These are phyloP conservation scores for Cadophora luteo-olivacea DNA, from an alignment of 2,329 filamentous ascomycete genomes.

Conservation along the genomic window DNA sequence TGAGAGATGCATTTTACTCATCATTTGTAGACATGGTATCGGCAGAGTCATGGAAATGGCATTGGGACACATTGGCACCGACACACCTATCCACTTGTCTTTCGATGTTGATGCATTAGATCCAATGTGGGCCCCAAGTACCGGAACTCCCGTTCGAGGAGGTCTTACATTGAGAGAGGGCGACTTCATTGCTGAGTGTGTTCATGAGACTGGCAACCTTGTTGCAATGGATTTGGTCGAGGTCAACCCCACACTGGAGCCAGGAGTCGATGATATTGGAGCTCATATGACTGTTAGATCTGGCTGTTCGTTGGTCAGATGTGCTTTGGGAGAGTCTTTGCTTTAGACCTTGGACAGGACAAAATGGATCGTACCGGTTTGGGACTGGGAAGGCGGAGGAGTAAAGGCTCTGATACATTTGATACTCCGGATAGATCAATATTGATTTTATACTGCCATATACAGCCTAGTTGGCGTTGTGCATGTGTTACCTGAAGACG, in stretches of 20 bases:
- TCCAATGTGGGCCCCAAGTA: conserved; percentile 94
- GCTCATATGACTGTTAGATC: conserved; percentile 88
- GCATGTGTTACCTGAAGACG: no score
- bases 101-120: conserved; percentile 98
- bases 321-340: conserved; percentile 89
- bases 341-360: conserved; percentile 56
- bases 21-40: conserved; percentile 76
- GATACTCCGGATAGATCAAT: neutral
- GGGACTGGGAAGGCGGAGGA: conserved; percentile 4
- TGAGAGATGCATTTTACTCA: conserved; percentile 22
- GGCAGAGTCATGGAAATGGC: conserved; percentile 98
- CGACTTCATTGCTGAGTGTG: conserved; percentile 92
- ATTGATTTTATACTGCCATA: neutral
- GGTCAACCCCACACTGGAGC: conserved; percentile 76
- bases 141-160: conserved; percentile 91
- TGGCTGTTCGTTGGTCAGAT: conserved; percentile 89
- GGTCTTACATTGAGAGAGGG: conserved; percentile 93
- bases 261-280: conserved; percentile 60
- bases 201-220: conserved; percentile 80
- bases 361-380: neutral
- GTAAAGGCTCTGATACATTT: conserved; percentile 4
- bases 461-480: no score
- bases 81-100: conserved; percentile 95
- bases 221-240: conserved; percentile 84
- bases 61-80: conserved; percentile 90